Percentiles rank a stretch among this genome's conserved stretches.
phyloP scores from a whole-genome alignment of 257 asterid genomes.

The Linderniella brevidens region DNA sequence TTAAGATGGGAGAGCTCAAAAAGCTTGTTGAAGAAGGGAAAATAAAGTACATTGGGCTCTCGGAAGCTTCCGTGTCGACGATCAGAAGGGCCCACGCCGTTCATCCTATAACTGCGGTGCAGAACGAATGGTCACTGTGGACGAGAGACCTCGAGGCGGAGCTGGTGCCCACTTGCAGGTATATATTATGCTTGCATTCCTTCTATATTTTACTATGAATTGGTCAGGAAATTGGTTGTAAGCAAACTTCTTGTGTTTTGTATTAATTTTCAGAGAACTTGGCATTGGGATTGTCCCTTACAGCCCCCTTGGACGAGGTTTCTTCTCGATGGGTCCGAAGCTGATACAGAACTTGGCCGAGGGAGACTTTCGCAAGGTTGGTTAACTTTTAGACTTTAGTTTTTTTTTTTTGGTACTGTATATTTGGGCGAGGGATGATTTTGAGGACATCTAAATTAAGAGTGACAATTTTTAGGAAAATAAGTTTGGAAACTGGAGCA shows the following conservation, averaged over 20 bases:
- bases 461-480: no score
- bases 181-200: neutral
- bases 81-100: constrained; percentile 69
- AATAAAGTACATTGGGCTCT: constrained; percentile 53
- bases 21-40: constrained; percentile 70
- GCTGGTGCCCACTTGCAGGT: constrained; percentile 56
- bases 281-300: constrained; percentile 38
- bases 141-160: constrained; percentile 53
- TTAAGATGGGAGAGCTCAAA: constrained; percentile 60
- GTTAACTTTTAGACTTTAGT: no score
- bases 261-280: constrained; percentile 25
- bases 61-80: constrained; percentile 64
- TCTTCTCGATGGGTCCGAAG: constrained; percentile 23
- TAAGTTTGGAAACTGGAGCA: no score
- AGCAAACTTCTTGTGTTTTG: neutral
- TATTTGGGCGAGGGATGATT: no score
- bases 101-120: constrained; percentile 59
- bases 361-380: constrained; percentile 27
- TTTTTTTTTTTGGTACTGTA: no score
- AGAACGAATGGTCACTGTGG: constrained; percentile 71
- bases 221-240: neutral
- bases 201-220: neutral
- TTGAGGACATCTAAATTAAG: no score
- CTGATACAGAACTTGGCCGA: constrained; percentile 19
- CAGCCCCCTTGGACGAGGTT: constrained; percentile 45